phyloP scores from a whole-genome alignment of 768 basidiomycete genomes.

The Suillus occidentalis region DNA sequence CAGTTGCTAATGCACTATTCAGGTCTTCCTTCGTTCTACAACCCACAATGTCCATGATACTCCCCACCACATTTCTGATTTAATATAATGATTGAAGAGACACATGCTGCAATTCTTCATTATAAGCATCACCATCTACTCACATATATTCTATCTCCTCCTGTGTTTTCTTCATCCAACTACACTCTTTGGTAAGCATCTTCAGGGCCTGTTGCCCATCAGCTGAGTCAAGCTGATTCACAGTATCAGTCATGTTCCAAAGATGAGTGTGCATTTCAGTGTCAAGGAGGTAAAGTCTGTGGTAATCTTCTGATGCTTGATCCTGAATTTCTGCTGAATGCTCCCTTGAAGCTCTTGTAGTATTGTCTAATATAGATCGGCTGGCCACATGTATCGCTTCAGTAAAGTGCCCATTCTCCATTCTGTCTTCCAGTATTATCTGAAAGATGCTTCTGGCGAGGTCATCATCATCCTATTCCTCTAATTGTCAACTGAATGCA shows the following conservation, averaged over 20 bases:
- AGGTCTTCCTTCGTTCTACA: slow-evolving; percentile 1
- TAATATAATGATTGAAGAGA: not conserved
- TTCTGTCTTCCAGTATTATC: not conserved
- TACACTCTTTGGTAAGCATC: not conserved
- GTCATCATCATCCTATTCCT: not conserved
- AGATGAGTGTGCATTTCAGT: not conserved
- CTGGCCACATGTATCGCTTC: not conserved
- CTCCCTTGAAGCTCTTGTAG: not conserved
- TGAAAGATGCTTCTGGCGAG: not conserved
- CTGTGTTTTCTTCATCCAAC: not conserved
- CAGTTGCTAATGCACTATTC: not conserved
- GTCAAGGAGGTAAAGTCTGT: not conserved
- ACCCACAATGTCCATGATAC: not conserved
- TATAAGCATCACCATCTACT: not conserved
- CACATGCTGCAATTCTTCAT: not conserved
- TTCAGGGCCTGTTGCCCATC: not conserved
- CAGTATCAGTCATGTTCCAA: not conserved
- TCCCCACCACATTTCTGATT: not conserved
- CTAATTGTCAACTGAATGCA: not conserved
- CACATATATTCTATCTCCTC: not conserved
- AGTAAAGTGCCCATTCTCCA: not conserved
- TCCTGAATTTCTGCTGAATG: not conserved
- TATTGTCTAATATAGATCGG: not conserved
- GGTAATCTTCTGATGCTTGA: not conserved
- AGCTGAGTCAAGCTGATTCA: not conserved